Percentiles rank a stretch among this genome's conserved stretches.
Evolutionary conservation across 331 rosid species (phyloP).

Genomic region (Cydonia oblonga): DNA sequence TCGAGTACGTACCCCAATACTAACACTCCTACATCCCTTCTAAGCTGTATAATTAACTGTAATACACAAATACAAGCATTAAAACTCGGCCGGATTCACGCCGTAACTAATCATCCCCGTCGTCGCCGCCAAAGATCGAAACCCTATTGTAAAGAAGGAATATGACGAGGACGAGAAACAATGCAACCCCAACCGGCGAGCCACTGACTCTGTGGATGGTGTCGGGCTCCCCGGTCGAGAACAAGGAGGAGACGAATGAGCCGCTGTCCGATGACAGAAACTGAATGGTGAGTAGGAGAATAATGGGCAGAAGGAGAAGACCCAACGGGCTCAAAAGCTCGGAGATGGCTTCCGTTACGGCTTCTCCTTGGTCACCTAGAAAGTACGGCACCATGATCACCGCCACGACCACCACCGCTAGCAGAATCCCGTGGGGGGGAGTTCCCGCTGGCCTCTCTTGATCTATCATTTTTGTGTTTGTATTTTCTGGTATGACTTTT

Average conservation of each 20-base stretch:
- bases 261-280: slow-evolving; percentile 81
- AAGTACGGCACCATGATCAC: slow-evolving; percentile 53
- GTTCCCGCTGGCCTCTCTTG: slow-evolving; percentile 20
- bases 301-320: slow-evolving; percentile 67
- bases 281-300: slow-evolving; percentile 71
- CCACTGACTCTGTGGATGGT: slow-evolving; percentile 72
- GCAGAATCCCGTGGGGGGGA: slow-evolving; percentile 68
- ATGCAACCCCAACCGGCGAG: slow-evolving; percentile 79
- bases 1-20: not conserved
- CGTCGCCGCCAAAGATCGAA: slow-evolving; percentile 74
- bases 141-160: slow-evolving; percentile 57
- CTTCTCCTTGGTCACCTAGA: slow-evolving; percentile 66
- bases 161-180: slow-evolving; percentile 50
- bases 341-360: slow-evolving; percentile 57
- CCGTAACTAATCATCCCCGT: slow-evolving; percentile 10
- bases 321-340: slow-evolving; percentile 77
- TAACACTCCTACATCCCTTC: not conserved
- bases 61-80: not conserved
- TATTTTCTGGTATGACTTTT: not conserved
- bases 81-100: not conserved
- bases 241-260: slow-evolving; percentile 44
- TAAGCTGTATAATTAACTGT: not conserved
- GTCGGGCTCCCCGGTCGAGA: slow-evolving; percentile 78
- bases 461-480: not conserved
- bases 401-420: slow-evolving; percentile 49